Conservation (phyloP, 805 yeast species). For the Candida corydali region DNA sequence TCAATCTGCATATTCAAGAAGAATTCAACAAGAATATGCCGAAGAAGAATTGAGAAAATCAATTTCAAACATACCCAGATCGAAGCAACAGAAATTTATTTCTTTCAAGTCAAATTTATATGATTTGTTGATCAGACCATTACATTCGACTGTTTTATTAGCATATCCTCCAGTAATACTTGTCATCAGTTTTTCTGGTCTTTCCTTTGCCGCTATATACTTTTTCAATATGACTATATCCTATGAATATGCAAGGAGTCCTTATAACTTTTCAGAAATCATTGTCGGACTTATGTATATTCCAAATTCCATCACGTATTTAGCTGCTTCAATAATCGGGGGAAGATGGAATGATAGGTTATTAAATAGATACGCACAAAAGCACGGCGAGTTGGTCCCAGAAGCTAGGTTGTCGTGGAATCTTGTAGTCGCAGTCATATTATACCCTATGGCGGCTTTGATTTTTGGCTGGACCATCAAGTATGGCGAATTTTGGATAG, state of each 20-base stretch:
- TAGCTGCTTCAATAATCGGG: conserved; percentile 73
- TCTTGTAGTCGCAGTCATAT: conserved; percentile 57
- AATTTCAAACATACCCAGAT: conserved; percentile 3
- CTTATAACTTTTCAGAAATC: conserved; percentile 65
- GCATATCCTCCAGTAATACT: conserved; percentile 71
- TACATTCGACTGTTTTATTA: conserved; percentile 56
- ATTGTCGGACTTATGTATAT: conserved; percentile 73
- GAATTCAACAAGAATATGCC: conserved; percentile 18
- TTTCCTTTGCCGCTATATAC: conserved; percentile 68
- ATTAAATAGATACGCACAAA: conserved; percentile 46
- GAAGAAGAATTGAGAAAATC: conserved; percentile 18
- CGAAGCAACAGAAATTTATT: not conserved
- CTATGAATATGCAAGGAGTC: conserved; percentile 53
- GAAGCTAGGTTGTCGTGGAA: conserved; percentile 79
- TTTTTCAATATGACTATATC: conserved; percentile 73
- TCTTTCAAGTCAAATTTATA: conserved; percentile 29
- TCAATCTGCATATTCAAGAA: conserved; percentile 26
- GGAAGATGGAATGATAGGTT: conserved; percentile 76
- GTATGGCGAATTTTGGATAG: conserved; percentile 64
- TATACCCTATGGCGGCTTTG: conserved; percentile 61
- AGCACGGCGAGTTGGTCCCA: conserved; percentile 63
- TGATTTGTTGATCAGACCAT: conserved; percentile 53
- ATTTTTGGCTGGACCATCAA: conserved; percentile 83
- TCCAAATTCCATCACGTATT: conserved; percentile 77
- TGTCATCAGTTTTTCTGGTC: conserved; percentile 62